Percentiles rank a stretch among this genome's conserved stretches.
Evolutionary conservation across 2,329 filamentous ascomycete species (phyloP).

Genomic region (Reticulascus tulasneorum): DNA sequence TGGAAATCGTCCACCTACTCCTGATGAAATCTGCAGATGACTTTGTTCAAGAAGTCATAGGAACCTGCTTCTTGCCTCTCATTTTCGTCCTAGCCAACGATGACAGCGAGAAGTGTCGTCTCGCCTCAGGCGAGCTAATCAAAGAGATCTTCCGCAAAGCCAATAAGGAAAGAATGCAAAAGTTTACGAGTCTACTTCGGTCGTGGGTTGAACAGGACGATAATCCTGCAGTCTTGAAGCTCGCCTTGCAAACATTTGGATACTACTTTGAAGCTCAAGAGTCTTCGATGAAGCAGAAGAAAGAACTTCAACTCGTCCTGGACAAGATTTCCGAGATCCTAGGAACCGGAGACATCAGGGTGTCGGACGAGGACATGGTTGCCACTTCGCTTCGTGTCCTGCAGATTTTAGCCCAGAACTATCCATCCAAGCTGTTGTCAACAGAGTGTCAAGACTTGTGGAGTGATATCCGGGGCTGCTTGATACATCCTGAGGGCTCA

Average conservation of each 20-base stretch:
- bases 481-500: slow-evolving; percentile 67
- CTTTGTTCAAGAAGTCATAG: slow-evolving; percentile 75
- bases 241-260: slow-evolving; percentile 76
- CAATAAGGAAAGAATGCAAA: slow-evolving; percentile 66
- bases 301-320: slow-evolving; percentile 63
- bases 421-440: slow-evolving; percentile 61
- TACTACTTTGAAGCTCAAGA: slow-evolving; percentile 74
- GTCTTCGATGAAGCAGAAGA: slow-evolving; percentile 54
- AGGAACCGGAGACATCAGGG: slow-evolving; percentile 47
- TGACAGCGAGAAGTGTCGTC: slow-evolving; percentile 77
- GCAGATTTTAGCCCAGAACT: slow-evolving; percentile 61
- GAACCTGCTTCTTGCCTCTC: slow-evolving; percentile 79
- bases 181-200: slow-evolving; percentile 67
- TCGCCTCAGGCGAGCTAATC: slow-evolving; percentile 75
- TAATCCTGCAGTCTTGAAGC: slow-evolving; percentile 65
- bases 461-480: slow-evolving; percentile 61
- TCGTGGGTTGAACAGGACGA: slow-evolving; percentile 74
- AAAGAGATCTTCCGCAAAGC: slow-evolving; percentile 77
- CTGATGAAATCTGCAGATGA: slow-evolving; percentile 79
- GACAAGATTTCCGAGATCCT: slow-evolving; percentile 51
- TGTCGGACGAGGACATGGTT: slow-evolving; percentile 65
- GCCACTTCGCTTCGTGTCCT: slow-evolving; percentile 70
- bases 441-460: slow-evolving; percentile 63
- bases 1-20: slow-evolving; percentile 87
- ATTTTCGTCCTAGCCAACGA: slow-evolving; percentile 86